Percentiles rank a stretch among this genome's conserved stretches.
These are phyloP conservation scores for Wickerhamiella kurtzmanii DNA, from an alignment of 805 yeast genomes.

Conservation along the genomic window DNA sequence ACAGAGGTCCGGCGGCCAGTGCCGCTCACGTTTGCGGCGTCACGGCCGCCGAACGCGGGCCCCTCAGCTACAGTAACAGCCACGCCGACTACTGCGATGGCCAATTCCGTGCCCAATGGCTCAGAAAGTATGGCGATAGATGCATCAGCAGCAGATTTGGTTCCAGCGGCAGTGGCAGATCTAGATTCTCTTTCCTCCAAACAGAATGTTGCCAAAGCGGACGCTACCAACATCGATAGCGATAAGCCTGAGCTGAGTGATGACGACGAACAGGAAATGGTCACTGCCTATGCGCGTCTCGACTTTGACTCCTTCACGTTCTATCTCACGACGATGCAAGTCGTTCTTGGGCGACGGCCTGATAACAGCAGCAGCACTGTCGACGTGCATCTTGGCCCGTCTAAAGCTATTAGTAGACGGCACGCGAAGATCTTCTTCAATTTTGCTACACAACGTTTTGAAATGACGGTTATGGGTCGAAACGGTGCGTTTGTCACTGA, in stretches of 20 bases:
- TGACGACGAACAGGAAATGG: slow-evolving; percentile 19
- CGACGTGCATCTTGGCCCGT: slow-evolving; percentile 84
- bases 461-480: slow-evolving; percentile 78
- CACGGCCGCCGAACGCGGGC: not conserved
- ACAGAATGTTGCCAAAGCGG: too few relatives aligned
- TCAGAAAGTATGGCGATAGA: not conserved
- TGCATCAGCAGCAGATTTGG: too few relatives aligned
- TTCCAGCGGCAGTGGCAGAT: too few relatives aligned
- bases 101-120: not conserved
- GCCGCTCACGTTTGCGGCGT: not conserved
- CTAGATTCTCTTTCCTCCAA: too few relatives aligned
- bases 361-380: slow-evolving; percentile 47
- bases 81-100: not conserved
- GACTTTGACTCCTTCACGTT: slow-evolving; percentile 90
- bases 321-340: slow-evolving; percentile 92
- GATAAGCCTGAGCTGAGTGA: not conserved
- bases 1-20: slow-evolving; percentile 1
- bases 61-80: not conserved
- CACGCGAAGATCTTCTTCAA: slow-evolving; percentile 95
- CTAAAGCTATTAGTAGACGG: slow-evolving; percentile 83
- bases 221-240: not conserved
- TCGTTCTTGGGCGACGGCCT: slow-evolving; percentile 78
- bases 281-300: slow-evolving; percentile 37
- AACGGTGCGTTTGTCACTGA: slow-evolving; percentile 97
- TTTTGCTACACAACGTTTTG: slow-evolving; percentile 91